Percentiles rank a stretch among this genome's conserved stretches.
Conservation (phyloP, 1,284 basidiomycete species). For the Marasmius oreades region DNA sequence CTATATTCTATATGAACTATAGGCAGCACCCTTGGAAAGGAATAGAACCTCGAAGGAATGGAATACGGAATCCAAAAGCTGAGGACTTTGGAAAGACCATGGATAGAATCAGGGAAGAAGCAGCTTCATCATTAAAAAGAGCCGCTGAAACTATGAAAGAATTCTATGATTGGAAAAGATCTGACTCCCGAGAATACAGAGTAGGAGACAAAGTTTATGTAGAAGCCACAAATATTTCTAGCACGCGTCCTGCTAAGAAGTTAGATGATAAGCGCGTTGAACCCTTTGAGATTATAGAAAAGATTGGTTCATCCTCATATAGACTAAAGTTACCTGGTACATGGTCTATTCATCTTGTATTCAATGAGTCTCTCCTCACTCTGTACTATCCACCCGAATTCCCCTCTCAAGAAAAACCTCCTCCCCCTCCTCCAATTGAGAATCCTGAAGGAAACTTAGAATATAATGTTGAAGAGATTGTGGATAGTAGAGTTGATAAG, state of each 20-base stretch:
- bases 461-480: neutral
- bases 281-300: slow-evolving; percentile 16
- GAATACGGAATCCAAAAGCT: neutral
- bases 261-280: slow-evolving; percentile 12
- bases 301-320: slow-evolving; percentile 15
- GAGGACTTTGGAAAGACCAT: neutral
- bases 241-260: slow-evolving; percentile 6
- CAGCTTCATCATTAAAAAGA: neutral
- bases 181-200: neutral
- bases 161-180: neutral
- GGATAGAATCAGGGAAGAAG: neutral
- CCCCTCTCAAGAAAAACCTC: neutral
- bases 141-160: neutral
- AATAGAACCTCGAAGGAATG: neutral
- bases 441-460: neutral
- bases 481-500: neutral
- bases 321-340: slow-evolving; percentile 6
- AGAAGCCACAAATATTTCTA: neutral
- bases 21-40: slow-evolving; percentile 1
- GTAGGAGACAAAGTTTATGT: slow-evolving; percentile 2
- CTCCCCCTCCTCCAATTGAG: neutral
- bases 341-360: slow-evolving; percentile 17
- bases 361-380: slow-evolving; percentile 15
- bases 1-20: slow-evolving; percentile 1
- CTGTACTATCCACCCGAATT: slow-evolving; percentile 8